These are phyloP conservation scores for Lactifluus pinguis DNA, from an alignment of 768 basidiomycete species.

Conservation along the genomic window DNA sequence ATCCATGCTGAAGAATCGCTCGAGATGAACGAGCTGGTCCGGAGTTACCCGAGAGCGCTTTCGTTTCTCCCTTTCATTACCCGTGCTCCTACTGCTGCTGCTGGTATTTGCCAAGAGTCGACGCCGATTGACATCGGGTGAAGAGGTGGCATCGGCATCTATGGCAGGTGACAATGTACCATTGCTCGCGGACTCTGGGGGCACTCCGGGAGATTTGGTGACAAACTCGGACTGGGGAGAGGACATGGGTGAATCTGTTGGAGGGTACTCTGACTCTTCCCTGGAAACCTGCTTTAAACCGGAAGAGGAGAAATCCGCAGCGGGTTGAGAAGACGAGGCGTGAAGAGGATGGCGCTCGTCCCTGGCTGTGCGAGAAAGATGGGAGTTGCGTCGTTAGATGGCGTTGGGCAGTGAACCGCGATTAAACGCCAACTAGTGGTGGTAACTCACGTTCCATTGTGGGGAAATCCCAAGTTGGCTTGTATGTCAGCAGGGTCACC, in stretches of 20 bases:
- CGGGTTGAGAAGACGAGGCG: background rate
- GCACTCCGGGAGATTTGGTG: slow-evolving; percentile 13
- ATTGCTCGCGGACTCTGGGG: slow-evolving; percentile 6
- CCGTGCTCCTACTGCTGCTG: slow-evolving; percentile 19
- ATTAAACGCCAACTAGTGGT: background rate
- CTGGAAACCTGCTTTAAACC: background rate
- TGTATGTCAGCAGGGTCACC: slow-evolving; percentile 14
- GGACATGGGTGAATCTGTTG: slow-evolving; percentile 12
- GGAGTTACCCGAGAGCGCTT: slow-evolving; percentile 75
- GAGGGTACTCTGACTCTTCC: slow-evolving; percentile 3
- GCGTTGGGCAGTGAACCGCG: background rate
- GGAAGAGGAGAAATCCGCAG: background rate
- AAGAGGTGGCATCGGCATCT: slow-evolving; percentile 6
- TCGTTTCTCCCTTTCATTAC: slow-evolving; percentile 41
- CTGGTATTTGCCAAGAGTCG: slow-evolving; percentile 6
- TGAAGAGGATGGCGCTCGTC: slow-evolving; percentile 11
- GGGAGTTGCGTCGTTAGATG: background rate
- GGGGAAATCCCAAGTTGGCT: slow-evolving; percentile 20
- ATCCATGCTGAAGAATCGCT: slow-evolving; percentile 58
- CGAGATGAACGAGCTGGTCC: slow-evolving; percentile 69
- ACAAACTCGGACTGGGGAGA: slow-evolving; percentile 13
- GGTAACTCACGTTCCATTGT: slow-evolving; percentile 17
- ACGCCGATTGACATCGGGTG: slow-evolving; percentile 10
- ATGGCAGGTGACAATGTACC: slow-evolving; percentile 9
- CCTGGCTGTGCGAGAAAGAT: slow-evolving; percentile 9